Evolutionary conservation across 2,329 filamentous ascomycete species (phyloP).

Genomic region (Cordyceps farinosa): DNA sequence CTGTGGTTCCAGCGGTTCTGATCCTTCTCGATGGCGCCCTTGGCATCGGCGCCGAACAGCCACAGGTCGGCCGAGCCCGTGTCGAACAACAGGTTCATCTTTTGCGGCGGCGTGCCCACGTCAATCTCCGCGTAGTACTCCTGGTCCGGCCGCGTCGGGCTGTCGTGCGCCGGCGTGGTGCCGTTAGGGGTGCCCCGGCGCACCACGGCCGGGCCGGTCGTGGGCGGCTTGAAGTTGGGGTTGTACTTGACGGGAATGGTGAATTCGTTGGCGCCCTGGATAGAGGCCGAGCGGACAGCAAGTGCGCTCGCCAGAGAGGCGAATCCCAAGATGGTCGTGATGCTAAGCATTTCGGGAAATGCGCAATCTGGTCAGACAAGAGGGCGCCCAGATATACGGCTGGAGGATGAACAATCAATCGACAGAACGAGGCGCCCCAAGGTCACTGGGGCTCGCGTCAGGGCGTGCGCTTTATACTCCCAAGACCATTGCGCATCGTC

Average conservation of each 20-base stretch:
- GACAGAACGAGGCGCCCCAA: background rate
- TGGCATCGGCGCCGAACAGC: conserved; percentile 33
- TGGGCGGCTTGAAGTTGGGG: background rate
- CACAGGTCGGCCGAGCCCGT: conserved; percentile 42
- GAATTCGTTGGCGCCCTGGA: background rate
- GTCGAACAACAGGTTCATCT: conserved; percentile 39
- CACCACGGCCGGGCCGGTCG: background rate
- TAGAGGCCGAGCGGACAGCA: background rate
- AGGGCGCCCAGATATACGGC: background rate
- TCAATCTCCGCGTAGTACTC: conserved; percentile 12
- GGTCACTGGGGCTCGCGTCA: background rate
- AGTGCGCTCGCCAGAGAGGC: background rate
- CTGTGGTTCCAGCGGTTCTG: conserved; percentile 38
- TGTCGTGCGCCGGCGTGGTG: background rate
- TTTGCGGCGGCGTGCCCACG: conserved; percentile 34
- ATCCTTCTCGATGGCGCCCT: conserved; percentile 25
- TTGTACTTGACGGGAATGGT: conserved; percentile 6
- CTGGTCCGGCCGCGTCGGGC: conserved; percentile 1
- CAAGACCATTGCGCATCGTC: background rate
- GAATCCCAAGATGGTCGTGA: background rate
- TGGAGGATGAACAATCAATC: background rate
- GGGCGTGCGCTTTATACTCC: background rate
- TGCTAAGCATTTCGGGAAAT: background rate
- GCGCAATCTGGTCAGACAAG: background rate
- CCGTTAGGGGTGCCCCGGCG: background rate